Evolutionary conservation across 2,329 filamentous ascomycete species (phyloP).

Genomic region (Fusarium sambucinum): DNA sequence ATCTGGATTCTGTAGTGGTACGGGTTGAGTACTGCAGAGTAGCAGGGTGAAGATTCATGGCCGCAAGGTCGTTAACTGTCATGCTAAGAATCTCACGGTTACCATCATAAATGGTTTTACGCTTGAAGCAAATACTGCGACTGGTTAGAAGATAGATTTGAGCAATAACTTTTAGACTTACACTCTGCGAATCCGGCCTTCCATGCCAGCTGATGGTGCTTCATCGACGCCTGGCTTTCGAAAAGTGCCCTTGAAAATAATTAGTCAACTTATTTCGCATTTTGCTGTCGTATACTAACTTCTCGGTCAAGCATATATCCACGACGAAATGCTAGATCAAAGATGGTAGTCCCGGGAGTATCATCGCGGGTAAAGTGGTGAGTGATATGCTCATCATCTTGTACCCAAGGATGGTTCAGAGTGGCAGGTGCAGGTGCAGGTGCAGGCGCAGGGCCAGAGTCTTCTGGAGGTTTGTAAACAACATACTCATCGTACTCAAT

Average conservation of each 20-base stretch:
- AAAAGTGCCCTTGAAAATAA: conserved; percentile 44
- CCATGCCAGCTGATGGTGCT: conserved; percentile 43
- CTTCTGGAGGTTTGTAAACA: conserved; percentile 49
- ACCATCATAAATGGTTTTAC: conserved; percentile 49
- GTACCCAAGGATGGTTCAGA: conserved; percentile 10
- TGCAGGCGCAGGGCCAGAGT: conserved; percentile 13
- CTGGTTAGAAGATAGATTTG: conserved; percentile 5
- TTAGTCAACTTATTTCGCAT: neutral
- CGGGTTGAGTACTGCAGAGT: conserved; percentile 56
- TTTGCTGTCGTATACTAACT: conserved; percentile 31
- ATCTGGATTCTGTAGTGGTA: conserved; percentile 56
- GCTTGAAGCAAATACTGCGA: conserved; percentile 54
- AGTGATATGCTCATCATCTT: conserved; percentile 47
- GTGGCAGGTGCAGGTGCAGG: conserved; percentile 11
- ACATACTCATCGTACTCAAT: conserved; percentile 57
- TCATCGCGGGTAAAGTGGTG: conserved; percentile 53
- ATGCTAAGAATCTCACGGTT: conserved; percentile 54
- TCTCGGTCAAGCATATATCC: conserved; percentile 49
- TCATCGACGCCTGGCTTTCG: conserved; percentile 40
- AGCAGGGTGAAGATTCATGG: conserved; percentile 55
- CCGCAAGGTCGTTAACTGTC: conserved; percentile 52
- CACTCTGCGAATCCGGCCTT: conserved; percentile 55
- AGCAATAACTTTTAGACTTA: conserved; percentile 33
- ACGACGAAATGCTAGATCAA: conserved; percentile 52
- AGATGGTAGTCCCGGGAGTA: conserved; percentile 48